phyloP scores from a whole-genome alignment of 345 rosid species.

The Eucalyptus regnans region DNA sequence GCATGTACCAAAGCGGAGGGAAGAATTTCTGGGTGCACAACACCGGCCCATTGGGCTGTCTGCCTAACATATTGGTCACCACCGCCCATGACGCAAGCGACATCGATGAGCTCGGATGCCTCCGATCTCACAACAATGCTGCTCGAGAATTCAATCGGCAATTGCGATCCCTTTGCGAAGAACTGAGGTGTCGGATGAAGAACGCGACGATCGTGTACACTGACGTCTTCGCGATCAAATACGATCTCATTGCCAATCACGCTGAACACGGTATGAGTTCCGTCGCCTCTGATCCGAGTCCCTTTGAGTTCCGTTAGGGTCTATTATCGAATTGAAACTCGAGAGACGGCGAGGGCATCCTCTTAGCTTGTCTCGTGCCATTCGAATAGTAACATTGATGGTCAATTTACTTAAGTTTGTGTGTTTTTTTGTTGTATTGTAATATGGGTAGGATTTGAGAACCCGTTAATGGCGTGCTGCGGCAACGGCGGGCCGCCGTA shows the following conservation, averaged over 20 bases:
- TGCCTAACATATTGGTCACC: conserved; percentile 35
- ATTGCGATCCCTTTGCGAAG: conserved; percentile 18
- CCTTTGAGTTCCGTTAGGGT: not conserved
- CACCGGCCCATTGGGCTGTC: conserved; percentile 65
- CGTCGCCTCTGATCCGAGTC: not conserved
- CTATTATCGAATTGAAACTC: not conserved
- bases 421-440: not conserved
- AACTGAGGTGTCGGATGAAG: conserved; percentile 23
- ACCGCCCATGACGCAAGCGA: conserved; percentile 12
- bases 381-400: accelerated
- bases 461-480: conserved; percentile 47
- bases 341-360: not conserved
- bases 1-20: conserved; percentile 37
- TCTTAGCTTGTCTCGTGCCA: not conserved
- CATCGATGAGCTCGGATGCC: conserved; percentile 53
- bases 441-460: conserved; percentile 29
- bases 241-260: conserved; percentile 29
- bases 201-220: conserved; percentile 37
- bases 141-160: conserved; percentile 36
- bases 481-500: conserved; percentile 42
- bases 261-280: conserved; percentile 18
- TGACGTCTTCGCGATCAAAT: conserved; percentile 41
- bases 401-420: not conserved
- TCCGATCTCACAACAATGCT: conserved; percentile 34
- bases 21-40: conserved; percentile 63